Evolutionary conservation across 2,329 filamentous ascomycete genomes (phyloP).

Genomic region (Dactylellina parvicollis): DNA sequence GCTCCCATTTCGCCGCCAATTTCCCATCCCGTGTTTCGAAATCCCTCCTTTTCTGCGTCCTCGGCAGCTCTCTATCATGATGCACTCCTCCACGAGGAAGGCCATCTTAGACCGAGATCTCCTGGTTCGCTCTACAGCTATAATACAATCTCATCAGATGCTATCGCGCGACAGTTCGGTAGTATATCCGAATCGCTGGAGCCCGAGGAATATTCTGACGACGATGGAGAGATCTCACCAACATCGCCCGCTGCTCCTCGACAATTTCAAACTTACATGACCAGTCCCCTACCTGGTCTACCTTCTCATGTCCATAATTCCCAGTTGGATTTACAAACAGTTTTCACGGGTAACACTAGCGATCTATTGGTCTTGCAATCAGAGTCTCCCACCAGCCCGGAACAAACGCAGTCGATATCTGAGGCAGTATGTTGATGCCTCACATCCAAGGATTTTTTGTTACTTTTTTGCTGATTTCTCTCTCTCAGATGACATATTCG

Average conservation of each 20-base stretch:
- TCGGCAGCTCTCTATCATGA: conserved; percentile 52
- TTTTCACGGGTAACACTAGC: conserved; percentile 30
- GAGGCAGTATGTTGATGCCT: conserved; percentile 20
- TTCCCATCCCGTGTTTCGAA: conserved; percentile 52
- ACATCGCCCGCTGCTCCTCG: conserved; percentile 48
- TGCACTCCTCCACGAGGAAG: conserved; percentile 50
- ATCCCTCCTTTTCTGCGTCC: conserved; percentile 53
- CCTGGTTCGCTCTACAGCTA: conserved; percentile 46
- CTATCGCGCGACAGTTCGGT: conserved; percentile 29
- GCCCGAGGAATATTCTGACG: conserved; percentile 48
- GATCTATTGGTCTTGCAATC: conserved; percentile 43
- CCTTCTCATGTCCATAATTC: conserved; percentile 51
- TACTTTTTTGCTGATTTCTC: neutral
- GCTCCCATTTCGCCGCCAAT: conserved; percentile 52
- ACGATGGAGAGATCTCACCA: conserved; percentile 52
- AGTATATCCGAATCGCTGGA: conserved; percentile 47
- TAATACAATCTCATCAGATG: conserved; percentile 40
- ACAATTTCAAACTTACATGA: conserved; percentile 53
- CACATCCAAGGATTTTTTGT: neutral
- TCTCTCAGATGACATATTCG: conserved; percentile 48
- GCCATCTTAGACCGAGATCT: conserved; percentile 35
- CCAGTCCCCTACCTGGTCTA: conserved; percentile 46
- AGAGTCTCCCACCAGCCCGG: conserved; percentile 15
- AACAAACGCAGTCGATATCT: conserved; percentile 20
- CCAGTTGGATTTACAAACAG: conserved; percentile 46